Conservation (phyloP, 1,284 basidiomycete species). For the Golubevia sp. region DNA sequence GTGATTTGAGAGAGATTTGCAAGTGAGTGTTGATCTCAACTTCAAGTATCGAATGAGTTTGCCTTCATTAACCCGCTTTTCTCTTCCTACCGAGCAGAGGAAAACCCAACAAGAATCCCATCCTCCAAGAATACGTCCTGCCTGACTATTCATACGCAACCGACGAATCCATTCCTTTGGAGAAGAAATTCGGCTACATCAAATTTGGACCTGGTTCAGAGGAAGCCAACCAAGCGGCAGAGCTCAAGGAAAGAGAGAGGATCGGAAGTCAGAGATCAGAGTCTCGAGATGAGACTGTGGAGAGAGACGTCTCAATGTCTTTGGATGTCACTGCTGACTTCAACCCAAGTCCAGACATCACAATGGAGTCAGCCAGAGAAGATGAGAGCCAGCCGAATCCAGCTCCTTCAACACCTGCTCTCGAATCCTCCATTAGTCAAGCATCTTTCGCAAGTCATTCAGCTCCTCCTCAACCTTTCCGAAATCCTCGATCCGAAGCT, state of each 20-base stretch:
- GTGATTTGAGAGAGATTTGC: conserved; percentile 74
- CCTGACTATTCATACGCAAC: conserved; percentile 75
- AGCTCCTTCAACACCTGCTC: neutral
- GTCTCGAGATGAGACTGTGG: neutral
- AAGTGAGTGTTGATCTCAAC: conserved; percentile 67
- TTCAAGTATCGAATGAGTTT: conserved; percentile 18
- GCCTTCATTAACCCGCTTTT: conserved; percentile 6
- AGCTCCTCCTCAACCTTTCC: neutral
- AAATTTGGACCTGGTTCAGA: conserved; percentile 32
- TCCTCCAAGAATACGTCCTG: conserved; percentile 84
- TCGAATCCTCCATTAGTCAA: neutral
- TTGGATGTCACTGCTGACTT: neutral
- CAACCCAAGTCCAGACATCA: neutral
- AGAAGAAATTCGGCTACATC: conserved; percentile 39
- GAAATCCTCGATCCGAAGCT: neutral
- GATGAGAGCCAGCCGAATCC: neutral
- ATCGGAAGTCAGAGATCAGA: neutral
- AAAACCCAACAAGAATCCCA: conserved; percentile 66
- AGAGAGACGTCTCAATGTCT: neutral
- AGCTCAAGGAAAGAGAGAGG: neutral
- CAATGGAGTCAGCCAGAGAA: neutral
- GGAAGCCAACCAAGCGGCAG: conserved; percentile 1
- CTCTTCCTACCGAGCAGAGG: conserved; percentile 36
- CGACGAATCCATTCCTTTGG: conserved; percentile 69
- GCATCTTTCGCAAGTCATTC: neutral